Base-by-base conservation (phyloP, 192 early-diverging fungal genomes). In the Backusella circina region DNA sequence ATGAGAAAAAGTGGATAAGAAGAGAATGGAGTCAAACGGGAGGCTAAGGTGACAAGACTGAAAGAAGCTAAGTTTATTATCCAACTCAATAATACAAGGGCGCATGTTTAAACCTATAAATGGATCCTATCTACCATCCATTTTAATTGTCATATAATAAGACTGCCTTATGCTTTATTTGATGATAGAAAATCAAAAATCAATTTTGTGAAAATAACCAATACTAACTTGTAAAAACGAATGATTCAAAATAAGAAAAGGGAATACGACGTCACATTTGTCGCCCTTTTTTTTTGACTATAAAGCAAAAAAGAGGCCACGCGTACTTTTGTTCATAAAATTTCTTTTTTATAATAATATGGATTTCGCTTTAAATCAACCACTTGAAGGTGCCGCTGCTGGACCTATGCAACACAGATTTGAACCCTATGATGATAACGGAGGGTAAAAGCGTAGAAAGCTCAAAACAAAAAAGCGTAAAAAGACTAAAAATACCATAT, bases 341-440 rank as follows among this genome's bases (percentile, higher is more conserved):
- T 8, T 44, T 44, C 10, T 1, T 44, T 44, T 12, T 44, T 41
- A 12, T 44, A 44, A 44, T 15, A 10, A 44, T 1, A 73, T 69
- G 73, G 37, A 38, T 32, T 71, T 57, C 44, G 28, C 74, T 21
- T 21, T 75, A 15, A 67, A 75, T 5, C 23, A 28, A 26, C 54
- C 54, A 57, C 23, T 57, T 26, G 54, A 61, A 61, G 50, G 50
- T 23, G 28, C 39, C 32, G 51, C 67, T n/a, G 65, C 71, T 31
- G 78, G 37, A 7, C 86, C 89, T 9, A 86, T 90, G 36, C 86
- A 93, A 77, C 91, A 91, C 80, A 83, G 86, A 51, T 98, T 95
- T 83, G 90, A 91, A 38, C 96, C 96, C 38, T 98, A 99, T 85
- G 95, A 92, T 12, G 93, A 97, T 85, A 99, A 91, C 84, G 90